These are phyloP conservation scores for Physocladia obscura DNA, from an alignment of 192 early-diverging fungal species.

Conservation along the genomic window DNA sequence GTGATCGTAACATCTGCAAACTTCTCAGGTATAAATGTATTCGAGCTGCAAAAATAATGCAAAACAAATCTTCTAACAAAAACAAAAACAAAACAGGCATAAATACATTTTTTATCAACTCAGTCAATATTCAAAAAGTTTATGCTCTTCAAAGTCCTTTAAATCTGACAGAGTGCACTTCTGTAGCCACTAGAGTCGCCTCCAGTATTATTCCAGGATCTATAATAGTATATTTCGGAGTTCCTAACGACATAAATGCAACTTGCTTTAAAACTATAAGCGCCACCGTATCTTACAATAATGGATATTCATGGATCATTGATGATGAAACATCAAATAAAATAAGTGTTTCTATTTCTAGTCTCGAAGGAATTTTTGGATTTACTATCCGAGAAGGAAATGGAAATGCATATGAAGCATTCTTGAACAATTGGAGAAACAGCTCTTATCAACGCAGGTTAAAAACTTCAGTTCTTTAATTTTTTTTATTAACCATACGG, in stretches of 20 bases:
- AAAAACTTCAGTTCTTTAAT: no score
- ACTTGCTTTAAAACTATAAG: not conserved
- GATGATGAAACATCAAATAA: not conserved
- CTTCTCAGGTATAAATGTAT: constrained; percentile 9
- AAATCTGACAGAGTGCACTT: no score
- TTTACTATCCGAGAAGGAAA: not conserved
- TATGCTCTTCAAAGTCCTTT: no score
- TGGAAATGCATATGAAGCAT: not conserved
- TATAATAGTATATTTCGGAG: constrained; percentile 1
- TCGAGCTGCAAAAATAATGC: no score
- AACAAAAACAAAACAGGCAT: no score
- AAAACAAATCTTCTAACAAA: no score
- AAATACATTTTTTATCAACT: no score
- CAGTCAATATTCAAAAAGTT: no score
- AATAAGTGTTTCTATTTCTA: not conserved
- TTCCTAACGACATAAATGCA: not conserved
- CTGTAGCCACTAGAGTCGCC: no score
- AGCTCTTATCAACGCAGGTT: not conserved
- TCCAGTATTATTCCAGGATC: no score
- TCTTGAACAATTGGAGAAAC: constrained; percentile 3
- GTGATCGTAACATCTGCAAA: not conserved
- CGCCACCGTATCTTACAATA: not conserved
- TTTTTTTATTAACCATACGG: no score
- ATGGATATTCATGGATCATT: constrained; percentile 13
- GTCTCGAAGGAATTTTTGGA: not conserved